Conservation (phyloP, 148 eudicot species). For the Heliamphora exappendiculata region DNA sequence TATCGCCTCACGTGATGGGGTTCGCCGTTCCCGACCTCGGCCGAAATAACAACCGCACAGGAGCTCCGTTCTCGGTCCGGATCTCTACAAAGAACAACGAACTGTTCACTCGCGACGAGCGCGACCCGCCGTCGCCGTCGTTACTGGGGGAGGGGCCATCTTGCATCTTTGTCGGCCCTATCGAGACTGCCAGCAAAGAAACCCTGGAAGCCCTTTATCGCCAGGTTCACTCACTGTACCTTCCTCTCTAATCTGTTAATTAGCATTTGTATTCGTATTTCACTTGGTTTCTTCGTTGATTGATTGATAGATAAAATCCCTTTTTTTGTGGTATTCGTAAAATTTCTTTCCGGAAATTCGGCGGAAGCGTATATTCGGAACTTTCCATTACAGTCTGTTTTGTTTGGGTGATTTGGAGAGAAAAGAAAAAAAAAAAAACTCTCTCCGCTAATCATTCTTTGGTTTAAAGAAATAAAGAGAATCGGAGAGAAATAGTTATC, state of each 20-base stretch:
- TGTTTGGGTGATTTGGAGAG: no score
- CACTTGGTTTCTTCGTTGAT: background rate
- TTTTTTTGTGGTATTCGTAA: background rate
- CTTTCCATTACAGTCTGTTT: no score
- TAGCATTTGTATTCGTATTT: background rate
- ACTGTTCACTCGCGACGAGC: conserved; percentile 18
- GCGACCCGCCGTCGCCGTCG: conserved; percentile 14
- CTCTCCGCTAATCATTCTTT: no score
- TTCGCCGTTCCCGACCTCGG: conserved; percentile 17
- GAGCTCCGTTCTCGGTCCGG: conserved; percentile 30
- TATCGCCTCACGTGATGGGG: conserved; percentile 26
- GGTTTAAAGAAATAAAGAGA: no score
- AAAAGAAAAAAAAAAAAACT: no score
- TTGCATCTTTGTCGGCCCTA: conserved; percentile 74
- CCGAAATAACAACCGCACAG: conserved; percentile 23
- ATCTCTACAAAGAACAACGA: conserved; percentile 24
- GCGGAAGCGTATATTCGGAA: no score
- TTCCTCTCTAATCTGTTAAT: background rate
- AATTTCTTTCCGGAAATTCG: background rate
- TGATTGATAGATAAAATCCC: background rate
- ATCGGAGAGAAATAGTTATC: no score
- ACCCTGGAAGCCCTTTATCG: conserved; percentile 90
- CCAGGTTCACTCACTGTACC: conserved; percentile 33
- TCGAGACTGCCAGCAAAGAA: conserved; percentile 84
- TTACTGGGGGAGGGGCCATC: conserved; percentile 55